These are phyloP conservation scores for Aphanocladium album DNA, from an alignment of 2,329 filamentous ascomycete species.

Conservation along the genomic window DNA sequence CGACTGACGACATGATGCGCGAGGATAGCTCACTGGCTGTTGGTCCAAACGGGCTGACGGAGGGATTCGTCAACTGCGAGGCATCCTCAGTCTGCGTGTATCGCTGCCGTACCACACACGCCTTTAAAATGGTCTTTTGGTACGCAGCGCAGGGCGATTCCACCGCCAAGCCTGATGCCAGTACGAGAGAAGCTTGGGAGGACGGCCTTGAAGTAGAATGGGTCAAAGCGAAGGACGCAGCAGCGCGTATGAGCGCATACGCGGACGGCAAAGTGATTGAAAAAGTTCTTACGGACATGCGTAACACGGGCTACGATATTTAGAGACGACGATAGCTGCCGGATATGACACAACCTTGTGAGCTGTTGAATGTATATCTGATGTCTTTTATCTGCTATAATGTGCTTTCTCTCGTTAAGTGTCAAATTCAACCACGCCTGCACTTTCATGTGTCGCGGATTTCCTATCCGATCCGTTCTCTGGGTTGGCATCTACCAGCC, in stretches of 20 bases:
- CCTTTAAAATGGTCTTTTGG: slow-evolving; percentile 37
- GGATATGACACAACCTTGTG: neutral
- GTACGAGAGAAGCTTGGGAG: slow-evolving; percentile 29
- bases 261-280: slow-evolving; percentile 23
- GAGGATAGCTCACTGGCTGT: neutral
- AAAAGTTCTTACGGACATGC: slow-evolving; percentile 24
- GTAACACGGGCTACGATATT: slow-evolving; percentile 22
- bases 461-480: neutral
- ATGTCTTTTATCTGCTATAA: neutral
- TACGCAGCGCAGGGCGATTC: slow-evolving; percentile 32
- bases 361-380: neutral
- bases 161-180: slow-evolving; percentile 18
- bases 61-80: slow-evolving; percentile 29
- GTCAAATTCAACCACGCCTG: slow-evolving; percentile 40
- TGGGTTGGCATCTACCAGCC: neutral
- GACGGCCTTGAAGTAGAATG: slow-evolving; percentile 19
- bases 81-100: slow-evolving; percentile 32
- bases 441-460: slow-evolving; percentile 23
- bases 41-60: slow-evolving; percentile 21
- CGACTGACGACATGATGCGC: slow-evolving; percentile 13
- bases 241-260: slow-evolving; percentile 19
- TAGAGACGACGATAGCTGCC: neutral
- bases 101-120: slow-evolving; percentile 29
- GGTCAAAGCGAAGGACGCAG: slow-evolving; percentile 21
- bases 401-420: slow-evolving; percentile 22